Evolutionary conservation across 257 asterid species (phyloP).

Genomic region (Echium plantagineum): DNA sequence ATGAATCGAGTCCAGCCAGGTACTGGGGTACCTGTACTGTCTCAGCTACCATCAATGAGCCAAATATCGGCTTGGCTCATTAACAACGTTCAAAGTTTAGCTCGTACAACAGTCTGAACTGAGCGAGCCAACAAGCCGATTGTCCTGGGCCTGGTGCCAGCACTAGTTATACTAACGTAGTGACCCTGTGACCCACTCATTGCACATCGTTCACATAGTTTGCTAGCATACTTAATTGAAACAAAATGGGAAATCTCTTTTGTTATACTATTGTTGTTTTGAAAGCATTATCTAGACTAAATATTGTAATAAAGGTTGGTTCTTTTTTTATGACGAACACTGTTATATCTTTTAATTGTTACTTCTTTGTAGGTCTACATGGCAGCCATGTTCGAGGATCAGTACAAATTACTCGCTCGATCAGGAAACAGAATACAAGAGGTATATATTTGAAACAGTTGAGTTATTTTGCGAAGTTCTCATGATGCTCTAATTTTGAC

Average conservation of each 20-base stretch:
- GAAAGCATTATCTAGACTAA: background rate
- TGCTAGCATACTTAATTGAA: background rate
- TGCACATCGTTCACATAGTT: background rate
- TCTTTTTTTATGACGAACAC: background rate
- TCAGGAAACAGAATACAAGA: conserved; percentile 84
- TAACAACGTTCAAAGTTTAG: no score
- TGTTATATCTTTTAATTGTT: background rate
- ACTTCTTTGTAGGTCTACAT: conserved; percentile 52
- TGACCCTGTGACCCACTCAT: background rate
- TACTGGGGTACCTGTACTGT: no score
- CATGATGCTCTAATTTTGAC: background rate
- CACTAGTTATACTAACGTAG: background rate
- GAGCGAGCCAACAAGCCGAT: background rate
- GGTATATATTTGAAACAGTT: conserved; percentile 23
- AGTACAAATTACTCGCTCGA: conserved; percentile 91
- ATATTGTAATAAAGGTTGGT: no score
- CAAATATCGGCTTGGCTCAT: no score
- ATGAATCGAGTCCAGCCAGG: background rate
- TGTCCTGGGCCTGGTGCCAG: background rate
- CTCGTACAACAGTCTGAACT: background rate
- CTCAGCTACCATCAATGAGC: no score
- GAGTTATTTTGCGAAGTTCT: background rate
- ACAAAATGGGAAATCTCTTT: no score
- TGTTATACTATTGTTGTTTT: no score
- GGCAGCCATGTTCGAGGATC: conserved; percentile 77